Conservation (phyloP, 352 stramenopile genomes). For the Phytopythium vexans region DNA sequence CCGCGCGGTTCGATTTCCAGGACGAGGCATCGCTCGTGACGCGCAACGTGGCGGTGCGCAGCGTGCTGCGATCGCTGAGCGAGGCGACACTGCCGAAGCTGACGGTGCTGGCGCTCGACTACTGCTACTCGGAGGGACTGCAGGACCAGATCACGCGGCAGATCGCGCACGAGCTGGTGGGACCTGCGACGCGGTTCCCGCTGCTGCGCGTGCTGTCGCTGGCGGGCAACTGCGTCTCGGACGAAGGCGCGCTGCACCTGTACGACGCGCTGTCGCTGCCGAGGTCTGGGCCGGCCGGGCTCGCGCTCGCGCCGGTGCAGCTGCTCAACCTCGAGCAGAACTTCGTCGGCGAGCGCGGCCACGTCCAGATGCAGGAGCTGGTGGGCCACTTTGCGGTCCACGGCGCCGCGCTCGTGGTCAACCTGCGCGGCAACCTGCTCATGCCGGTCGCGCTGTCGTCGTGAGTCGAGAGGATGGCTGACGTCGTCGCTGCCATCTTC, state of each 20-base stretch:
- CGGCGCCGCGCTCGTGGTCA: conserved; percentile 19
- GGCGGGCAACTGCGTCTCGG: conserved; percentile 53
- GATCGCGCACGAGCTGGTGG: conserved; percentile 27
- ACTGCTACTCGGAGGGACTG: conserved; percentile 46
- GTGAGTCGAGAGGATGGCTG: background rate
- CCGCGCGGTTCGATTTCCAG: conserved; percentile 46
- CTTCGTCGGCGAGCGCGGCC: conserved; percentile 50
- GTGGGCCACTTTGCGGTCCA: conserved; percentile 21
- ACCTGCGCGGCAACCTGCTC: conserved; percentile 36
- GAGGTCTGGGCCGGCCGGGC: background rate
- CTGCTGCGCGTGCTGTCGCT: conserved; percentile 31
- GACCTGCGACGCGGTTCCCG: conserved; percentile 25
- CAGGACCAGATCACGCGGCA: conserved; percentile 45
- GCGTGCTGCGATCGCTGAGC: conserved; percentile 25
- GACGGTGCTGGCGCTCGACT: conserved; percentile 25
- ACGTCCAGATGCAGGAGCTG: conserved; percentile 35
- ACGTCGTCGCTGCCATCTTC: background rate
- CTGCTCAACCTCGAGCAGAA: conserved; percentile 47
- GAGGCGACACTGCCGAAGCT: conserved; percentile 25
- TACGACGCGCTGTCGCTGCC: conserved; percentile 26
- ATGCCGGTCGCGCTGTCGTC: background rate
- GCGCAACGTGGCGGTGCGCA: conserved; percentile 38
- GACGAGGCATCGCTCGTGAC: conserved; percentile 27
- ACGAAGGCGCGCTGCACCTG: conserved; percentile 37
- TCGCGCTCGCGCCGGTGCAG: conserved; percentile 4